Percentiles rank a stretch among this genome's conserved stretches.
Conservation (phyloP, 2,329 filamentous ascomycete species). For the Colletotrichum sp. region DNA sequence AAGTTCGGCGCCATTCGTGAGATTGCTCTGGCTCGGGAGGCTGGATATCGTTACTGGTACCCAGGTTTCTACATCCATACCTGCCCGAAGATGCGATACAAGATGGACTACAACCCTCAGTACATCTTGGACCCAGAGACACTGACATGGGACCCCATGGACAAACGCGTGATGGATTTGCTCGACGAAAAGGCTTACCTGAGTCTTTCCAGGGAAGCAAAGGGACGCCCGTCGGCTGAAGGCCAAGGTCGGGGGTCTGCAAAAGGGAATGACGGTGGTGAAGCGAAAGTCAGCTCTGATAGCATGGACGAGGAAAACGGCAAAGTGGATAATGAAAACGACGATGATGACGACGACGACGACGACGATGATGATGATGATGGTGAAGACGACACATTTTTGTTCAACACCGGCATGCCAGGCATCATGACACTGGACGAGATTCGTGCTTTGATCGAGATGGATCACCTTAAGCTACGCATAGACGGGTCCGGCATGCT, state of each 20-base stretch:
- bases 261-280: background rate
- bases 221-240: conserved; percentile 24
- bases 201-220: conserved; percentile 42
- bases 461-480: conserved; percentile 64
- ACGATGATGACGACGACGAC: conserved; percentile 23
- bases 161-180: conserved; percentile 52
- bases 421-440: conserved; percentile 65
- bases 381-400: conserved; percentile 30
- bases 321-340: conserved; percentile 19
- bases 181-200: conserved; percentile 64
- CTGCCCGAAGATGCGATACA: conserved; percentile 85
- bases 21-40: conserved; percentile 72
- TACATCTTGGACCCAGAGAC: conserved; percentile 74
- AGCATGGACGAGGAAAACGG: background rate
- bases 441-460: conserved; percentile 58
- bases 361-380: background rate
- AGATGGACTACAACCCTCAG: conserved; percentile 79
- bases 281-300: conserved; percentile 1
- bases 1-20: conserved; percentile 79
- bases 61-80: conserved; percentile 82
- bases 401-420: conserved; percentile 70
- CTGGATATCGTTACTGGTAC: conserved; percentile 79
- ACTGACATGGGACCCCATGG: conserved; percentile 66
- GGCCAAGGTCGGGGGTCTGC: conserved; percentile 23
- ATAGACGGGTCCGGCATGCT: conserved; percentile 43